A percentile compares a stretch with the other conserved stretches of the same genome.
Evolutionary conservation across 805 yeast genomes (phyloP).

Genomic region (Torulaspora quercuum): DNA sequence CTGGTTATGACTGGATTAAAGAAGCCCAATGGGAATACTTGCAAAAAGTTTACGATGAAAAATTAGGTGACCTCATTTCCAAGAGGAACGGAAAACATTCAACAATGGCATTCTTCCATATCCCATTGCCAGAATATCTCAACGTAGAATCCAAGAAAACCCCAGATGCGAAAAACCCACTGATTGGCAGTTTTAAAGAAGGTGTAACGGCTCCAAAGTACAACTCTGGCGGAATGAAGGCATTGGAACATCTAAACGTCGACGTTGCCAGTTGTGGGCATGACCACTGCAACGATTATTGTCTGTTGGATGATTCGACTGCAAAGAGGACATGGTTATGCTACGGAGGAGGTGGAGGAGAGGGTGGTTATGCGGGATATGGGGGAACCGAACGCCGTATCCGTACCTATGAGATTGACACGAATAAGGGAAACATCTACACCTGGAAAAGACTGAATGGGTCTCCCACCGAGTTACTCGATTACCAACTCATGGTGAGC

Average conservation of each 20-base stretch:
- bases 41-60: slow-evolving; percentile 35
- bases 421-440: slow-evolving; percentile 39
- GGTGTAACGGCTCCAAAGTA: slow-evolving; percentile 72
- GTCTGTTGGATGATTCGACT: slow-evolving; percentile 54
- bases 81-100: slow-evolving; percentile 42
- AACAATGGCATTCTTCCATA: slow-evolving; percentile 90
- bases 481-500: slow-evolving; percentile 49
- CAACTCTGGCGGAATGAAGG: slow-evolving; percentile 62
- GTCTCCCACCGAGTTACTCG: slow-evolving; percentile 46
- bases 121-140: slow-evolving; percentile 84
- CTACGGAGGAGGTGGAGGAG: slow-evolving; percentile 91
- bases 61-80: slow-evolving; percentile 35
- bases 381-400: slow-evolving; percentile 81
- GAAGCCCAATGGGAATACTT: slow-evolving; percentile 63
- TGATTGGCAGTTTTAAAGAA: slow-evolving; percentile 68
- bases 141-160: slow-evolving; percentile 39
- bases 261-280: slow-evolving; percentile 81
- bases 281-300: slow-evolving; percentile 93
- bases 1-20: slow-evolving; percentile 86
- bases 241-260: slow-evolving; percentile 65
- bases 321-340: slow-evolving; percentile 67
- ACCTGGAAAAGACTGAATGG: slow-evolving; percentile 76
- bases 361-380: slow-evolving; percentile 95
- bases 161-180: slow-evolving; percentile 30
- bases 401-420: slow-evolving; percentile 66